phyloP scores from a whole-genome alignment of 768 basidiomycete genomes.

The Fomitopsis serialis region DNA sequence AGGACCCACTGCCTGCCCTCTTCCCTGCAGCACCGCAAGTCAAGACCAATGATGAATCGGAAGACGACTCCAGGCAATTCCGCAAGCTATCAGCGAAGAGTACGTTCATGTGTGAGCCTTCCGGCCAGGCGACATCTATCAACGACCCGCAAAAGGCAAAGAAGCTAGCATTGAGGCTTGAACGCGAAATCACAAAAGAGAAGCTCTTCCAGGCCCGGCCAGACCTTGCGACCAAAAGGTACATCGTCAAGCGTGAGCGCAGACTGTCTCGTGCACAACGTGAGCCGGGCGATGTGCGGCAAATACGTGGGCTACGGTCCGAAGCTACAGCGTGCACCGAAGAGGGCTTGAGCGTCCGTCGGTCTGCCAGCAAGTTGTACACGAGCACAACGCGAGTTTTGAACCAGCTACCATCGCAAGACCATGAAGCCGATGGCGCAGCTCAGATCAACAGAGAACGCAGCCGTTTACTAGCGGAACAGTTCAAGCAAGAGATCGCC shows the following conservation, averaged over 20 bases:
- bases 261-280: neutral
- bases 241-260: slow-evolving; percentile 33
- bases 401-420: slow-evolving; percentile 11
- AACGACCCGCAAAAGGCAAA: neutral
- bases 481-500: slow-evolving; percentile 9
- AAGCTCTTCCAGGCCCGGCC: slow-evolving; percentile 41
- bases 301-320: neutral
- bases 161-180: neutral
- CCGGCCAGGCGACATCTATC: neutral
- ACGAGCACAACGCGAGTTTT: neutral
- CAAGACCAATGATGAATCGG: too few species aligned
- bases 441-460: neutral
- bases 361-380: neutral
- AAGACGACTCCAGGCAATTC: too few species aligned
- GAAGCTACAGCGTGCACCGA: neutral
- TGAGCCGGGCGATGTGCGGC: neutral
- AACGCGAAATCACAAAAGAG: slow-evolving; percentile 27
- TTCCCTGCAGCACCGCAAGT: too few species aligned
- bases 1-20: too few species aligned
- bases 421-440: slow-evolving; percentile 5
- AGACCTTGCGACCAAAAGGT: slow-evolving; percentile 52
- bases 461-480: slow-evolving; percentile 1
- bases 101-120: too few species aligned
- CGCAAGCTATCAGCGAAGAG: too few species aligned
- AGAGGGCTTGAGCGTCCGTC: neutral